A percentile compares a stretch with the other conserved stretches of the same genome.
phyloP scores from a whole-genome alignment of 495 filamentous ascomycete species.

The Talaromyces proteolyticus region DNA sequence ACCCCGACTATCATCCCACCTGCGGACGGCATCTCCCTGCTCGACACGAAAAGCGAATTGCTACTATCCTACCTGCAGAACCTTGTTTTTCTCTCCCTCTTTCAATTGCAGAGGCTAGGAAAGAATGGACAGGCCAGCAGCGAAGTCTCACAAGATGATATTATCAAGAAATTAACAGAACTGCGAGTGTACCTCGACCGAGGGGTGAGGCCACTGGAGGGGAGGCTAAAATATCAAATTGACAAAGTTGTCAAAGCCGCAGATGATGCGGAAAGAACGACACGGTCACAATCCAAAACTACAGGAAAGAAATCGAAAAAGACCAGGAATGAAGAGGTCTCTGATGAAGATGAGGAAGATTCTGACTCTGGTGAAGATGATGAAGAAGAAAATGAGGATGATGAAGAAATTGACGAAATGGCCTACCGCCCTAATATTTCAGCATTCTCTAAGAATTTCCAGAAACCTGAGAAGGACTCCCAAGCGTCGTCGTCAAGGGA shows the following conservation, averaged over 20 bases:
- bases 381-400: conserved; percentile 33
- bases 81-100: conserved; percentile 78
- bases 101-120: conserved; percentile 64
- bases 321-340: conserved; percentile 17
- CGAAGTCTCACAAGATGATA: conserved; percentile 39
- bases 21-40: conserved; percentile 83
- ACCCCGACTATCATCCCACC: conserved; percentile 52
- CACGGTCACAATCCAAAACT: conserved; percentile 14
- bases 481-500: conserved; percentile 13
- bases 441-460: conserved; percentile 44
- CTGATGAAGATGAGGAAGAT: conserved; percentile 23
- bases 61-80: conserved; percentile 95
- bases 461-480: conserved; percentile 10
- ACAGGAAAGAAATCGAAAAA: conserved; percentile 11
- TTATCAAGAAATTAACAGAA: conserved; percentile 78
- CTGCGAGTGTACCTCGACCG: conserved; percentile 83
- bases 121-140: conserved; percentile 20
- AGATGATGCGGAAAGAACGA: conserved; percentile 59
- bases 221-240: conserved; percentile 77
- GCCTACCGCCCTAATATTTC: conserved; percentile 62
- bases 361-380: conserved; percentile 15
- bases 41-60: conserved; percentile 92
- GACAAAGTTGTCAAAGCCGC: conserved; percentile 86
- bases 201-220: conserved; percentile 84
- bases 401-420: conserved; percentile 53